Conservation (phyloP, 2,329 filamentous ascomycete species). For the Pseudodiploospora longispora region DNA sequence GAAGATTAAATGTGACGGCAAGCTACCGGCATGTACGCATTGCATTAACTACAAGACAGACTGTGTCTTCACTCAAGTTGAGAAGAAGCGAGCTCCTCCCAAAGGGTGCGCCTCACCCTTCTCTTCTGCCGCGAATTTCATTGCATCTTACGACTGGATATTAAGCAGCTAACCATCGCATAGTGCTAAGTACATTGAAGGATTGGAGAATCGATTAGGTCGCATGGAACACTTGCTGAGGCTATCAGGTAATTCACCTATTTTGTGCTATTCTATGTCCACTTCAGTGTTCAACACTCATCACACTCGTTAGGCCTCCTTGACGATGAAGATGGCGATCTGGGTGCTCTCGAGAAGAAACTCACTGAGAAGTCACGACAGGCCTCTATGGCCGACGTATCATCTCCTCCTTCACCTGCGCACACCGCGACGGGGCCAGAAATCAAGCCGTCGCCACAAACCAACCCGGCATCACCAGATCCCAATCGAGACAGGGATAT, state of each 20-base stretch:
- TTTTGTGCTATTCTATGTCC: background rate
- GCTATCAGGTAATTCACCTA: slow-evolving; percentile 53
- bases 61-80: slow-evolving; percentile 93
- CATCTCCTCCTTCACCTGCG: slow-evolving; percentile 44
- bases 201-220: slow-evolving; percentile 86
- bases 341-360: slow-evolving; percentile 79
- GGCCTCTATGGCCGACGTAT: slow-evolving; percentile 37
- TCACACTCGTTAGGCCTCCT: slow-evolving; percentile 51
- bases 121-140: background rate
- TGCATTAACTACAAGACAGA: slow-evolving; percentile 98
- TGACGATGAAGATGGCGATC: slow-evolving; percentile 75
- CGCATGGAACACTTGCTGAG: slow-evolving; percentile 90
- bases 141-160: background rate
- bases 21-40: slow-evolving; percentile 88
- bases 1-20: slow-evolving; percentile 97
- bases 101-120: slow-evolving; percentile 63
- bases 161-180: slow-evolving; percentile 11
- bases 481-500: slow-evolving; percentile 32
- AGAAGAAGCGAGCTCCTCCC: slow-evolving; percentile 95
- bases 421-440: slow-evolving; percentile 36
- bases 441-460: slow-evolving; percentile 38
- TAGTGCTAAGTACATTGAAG: slow-evolving; percentile 96
- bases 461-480: slow-evolving; percentile 47
- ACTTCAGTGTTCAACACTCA: slow-evolving; percentile 6
- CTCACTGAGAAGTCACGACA: slow-evolving; percentile 51